phyloP scores from a whole-genome alignment of 176 grass and related monocot species.

The Cenchrus americanus region DNA sequence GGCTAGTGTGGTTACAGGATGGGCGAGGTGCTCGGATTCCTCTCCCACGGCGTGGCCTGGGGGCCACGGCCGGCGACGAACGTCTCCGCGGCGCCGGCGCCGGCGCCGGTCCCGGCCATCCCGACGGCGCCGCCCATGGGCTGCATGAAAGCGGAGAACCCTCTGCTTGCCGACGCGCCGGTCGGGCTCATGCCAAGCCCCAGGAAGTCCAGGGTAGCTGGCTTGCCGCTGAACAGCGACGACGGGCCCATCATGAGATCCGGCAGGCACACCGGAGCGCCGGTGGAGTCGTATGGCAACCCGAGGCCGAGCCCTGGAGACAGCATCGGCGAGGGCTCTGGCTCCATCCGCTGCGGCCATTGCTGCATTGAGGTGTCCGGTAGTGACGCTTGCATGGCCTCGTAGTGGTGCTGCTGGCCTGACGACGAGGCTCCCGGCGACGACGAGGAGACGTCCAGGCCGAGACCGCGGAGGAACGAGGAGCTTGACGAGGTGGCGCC shows the following conservation, averaged over 20 bases:
- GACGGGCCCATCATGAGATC: constrained; percentile 86
- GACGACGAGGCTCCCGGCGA: constrained; percentile 39
- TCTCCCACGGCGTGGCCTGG: constrained; percentile 49
- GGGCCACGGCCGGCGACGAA: constrained; percentile 32
- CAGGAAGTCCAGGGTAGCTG: constrained; percentile 85
- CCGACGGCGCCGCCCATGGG: constrained; percentile 67
- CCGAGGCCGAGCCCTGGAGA: constrained; percentile 84
- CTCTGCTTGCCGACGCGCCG: constrained; percentile 47
- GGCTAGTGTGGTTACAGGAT: constrained; percentile 48
- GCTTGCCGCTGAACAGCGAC: constrained; percentile 66
- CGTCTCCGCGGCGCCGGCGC: constrained; percentile 32
- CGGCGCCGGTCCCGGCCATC: constrained; percentile 43
- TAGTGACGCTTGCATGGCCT: constrained; percentile 32
- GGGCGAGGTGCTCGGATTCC: constrained; percentile 51
- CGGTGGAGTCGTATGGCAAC: constrained; percentile 56
- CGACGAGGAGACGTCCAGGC: constrained; percentile 62
- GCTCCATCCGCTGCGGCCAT: constrained; percentile 62
- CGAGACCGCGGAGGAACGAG: constrained; percentile 75
- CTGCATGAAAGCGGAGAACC: constrained; percentile 59
- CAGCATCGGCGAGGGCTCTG: constrained; percentile 50
- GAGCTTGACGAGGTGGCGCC: constrained; percentile 70
- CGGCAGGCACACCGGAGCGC: constrained; percentile 45
- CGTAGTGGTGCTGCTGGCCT: constrained; percentile 47
- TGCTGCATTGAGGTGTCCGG: constrained; percentile 46
- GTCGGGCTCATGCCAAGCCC: constrained; percentile 76